phyloP scores from a whole-genome alignment of 306 rosid species.

The Castanopsis chinensis region DNA sequence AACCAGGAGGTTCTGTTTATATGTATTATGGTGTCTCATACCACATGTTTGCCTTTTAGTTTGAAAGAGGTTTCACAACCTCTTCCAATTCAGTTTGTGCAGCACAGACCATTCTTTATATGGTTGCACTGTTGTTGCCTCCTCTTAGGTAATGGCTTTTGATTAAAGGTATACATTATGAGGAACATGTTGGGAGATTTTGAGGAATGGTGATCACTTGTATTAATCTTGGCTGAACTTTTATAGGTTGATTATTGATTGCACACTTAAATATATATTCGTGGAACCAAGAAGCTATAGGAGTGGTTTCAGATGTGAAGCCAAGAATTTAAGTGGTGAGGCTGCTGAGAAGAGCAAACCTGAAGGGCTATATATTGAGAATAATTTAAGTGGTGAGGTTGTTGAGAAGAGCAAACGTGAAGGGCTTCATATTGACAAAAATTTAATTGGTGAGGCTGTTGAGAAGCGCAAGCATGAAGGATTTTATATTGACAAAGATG shows the following conservation, averaged over 20 bases:
- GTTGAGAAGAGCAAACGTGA: slow-evolving; percentile 67
- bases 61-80: background rate
- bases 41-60: background rate
- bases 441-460: slow-evolving; percentile 40
- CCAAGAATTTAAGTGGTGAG: slow-evolving; percentile 47
- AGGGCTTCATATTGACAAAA: slow-evolving; percentile 37
- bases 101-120: background rate
- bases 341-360: slow-evolving; percentile 61
- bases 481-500: slow-evolving; percentile 58
- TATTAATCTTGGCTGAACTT: slow-evolving; percentile 9
- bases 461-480: slow-evolving; percentile 70
- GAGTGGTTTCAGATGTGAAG: slow-evolving; percentile 29
- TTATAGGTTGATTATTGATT: slow-evolving; percentile 33
- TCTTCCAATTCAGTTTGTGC: background rate
- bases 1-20: too few species aligned
- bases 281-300: slow-evolving; percentile 18
- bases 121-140: background rate
- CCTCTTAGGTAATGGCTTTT: background rate
- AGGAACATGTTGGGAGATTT: background rate
- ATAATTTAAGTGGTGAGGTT: slow-evolving; percentile 42
- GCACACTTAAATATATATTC: slow-evolving; percentile 22
- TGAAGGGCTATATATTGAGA: slow-evolving; percentile 48
- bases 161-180: background rate
- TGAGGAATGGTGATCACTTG: background rate
- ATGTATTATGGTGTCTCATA: background rate